Evolutionary conservation across 2,329 filamentous ascomycete genomes (phyloP).

Genomic region (Cytospora leucostoma): DNA sequence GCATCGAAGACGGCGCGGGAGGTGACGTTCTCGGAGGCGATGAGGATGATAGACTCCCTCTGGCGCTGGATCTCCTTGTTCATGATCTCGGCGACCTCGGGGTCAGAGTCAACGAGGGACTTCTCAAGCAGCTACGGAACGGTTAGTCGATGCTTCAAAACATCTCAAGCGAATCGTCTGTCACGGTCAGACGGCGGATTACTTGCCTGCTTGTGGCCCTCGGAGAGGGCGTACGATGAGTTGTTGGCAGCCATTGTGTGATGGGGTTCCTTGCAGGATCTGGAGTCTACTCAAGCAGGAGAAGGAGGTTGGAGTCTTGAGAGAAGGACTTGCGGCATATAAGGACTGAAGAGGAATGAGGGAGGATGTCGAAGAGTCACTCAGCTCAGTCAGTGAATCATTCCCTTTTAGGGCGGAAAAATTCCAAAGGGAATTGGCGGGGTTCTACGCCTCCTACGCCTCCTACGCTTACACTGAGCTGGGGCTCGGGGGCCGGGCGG

Average conservation of each 20-base stretch:
- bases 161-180: neutral
- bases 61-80: slow-evolving; percentile 94
- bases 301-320: neutral
- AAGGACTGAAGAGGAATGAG: neutral
- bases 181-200: slow-evolving; percentile 5
- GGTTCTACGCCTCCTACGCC: slow-evolving; percentile 8
- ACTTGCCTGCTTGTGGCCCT: slow-evolving; percentile 40
- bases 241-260: slow-evolving; percentile 37
- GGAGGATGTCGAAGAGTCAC: neutral
- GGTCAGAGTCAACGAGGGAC: slow-evolving; percentile 86
- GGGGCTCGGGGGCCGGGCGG: slow-evolving; percentile 21
- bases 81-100: slow-evolving; percentile 96
- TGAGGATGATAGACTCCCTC: slow-evolving; percentile 97
- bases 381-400: slow-evolving; percentile 4
- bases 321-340: neutral
- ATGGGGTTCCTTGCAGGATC: neutral
- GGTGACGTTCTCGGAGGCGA: slow-evolving; percentile 98
- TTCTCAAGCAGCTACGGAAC: slow-evolving; percentile 85
- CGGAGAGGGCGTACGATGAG: slow-evolving; percentile 39
- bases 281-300: neutral
- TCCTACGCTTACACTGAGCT: neutral
- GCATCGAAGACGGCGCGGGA: slow-evolving; percentile 98
- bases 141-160: slow-evolving; percentile 33
- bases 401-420: slow-evolving; percentile 19
- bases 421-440: slow-evolving; percentile 22